Evolutionary conservation across 768 basidiomycete genomes (phyloP), one percentile per base, ranked within the genome.

Genomic region (Calocybe gangraenosa): DNA sequence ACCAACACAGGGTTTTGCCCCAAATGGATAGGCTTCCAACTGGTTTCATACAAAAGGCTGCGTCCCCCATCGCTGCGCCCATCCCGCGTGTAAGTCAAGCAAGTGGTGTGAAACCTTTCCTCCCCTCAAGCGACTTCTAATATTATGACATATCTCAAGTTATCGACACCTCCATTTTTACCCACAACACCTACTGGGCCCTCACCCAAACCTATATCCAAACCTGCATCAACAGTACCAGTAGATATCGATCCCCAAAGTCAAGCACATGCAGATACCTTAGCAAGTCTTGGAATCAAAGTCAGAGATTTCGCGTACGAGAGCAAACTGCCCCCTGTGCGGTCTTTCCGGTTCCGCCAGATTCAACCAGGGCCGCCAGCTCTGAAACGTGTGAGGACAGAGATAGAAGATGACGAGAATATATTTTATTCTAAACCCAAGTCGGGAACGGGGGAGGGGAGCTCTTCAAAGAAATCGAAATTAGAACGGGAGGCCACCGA

Each of bases 231-330:
- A 49, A 53, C 46, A 32, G 46, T 49, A 19, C 48, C 48, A 50
- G 56, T 43, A 45, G 60, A 42, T 57, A 63, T 47, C 58, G 67
- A 38, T 40, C 53, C 32, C 37, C 52, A 56, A 25, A 42, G 35
- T 4, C 50, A 49, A 46, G 37, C n/a, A 18, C 53, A 58, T 34
- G 50, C 52, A 25, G 50, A 54, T 19, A 38, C 46, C 14, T 54
- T 69, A 25, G 58, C 61, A 48, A 57, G 49, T 14, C 46, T 63
- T 9, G 70, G 75, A 2, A 66, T 74, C 45, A 73, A 70, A 67
- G 70, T 67, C 60, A 75, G 65, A 68, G 78, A 87, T 64, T 87
- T 82, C 69, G 82, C 78, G 13, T 83, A 80, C 65, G 82, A 85
- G 61, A 81, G 71, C 63, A 79, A 66, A 20, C 65, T 86, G 37